phyloP scores from a whole-genome alignment of 2,329 filamentous ascomycete species.

The Mycosphaerella sp. region DNA sequence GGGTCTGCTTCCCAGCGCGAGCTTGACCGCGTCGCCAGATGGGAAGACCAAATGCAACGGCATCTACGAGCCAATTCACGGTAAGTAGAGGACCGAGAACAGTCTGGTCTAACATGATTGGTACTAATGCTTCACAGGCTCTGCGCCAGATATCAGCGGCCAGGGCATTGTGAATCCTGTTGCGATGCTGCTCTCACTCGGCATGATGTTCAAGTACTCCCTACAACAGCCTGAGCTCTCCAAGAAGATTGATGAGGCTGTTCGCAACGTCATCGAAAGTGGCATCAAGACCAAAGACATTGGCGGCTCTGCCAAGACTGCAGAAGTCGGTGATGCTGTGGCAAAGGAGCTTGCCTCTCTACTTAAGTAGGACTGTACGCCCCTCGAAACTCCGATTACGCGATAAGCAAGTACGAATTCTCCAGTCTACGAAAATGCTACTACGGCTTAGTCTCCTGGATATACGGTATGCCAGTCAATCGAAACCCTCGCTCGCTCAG shows the following conservation, averaged over 20 bases:
- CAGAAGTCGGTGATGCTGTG: conserved; percentile 76
- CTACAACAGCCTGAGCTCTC: conserved; percentile 73
- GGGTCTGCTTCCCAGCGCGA: conserved; percentile 81
- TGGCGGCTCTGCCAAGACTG: conserved; percentile 67
- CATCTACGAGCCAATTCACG: conserved; percentile 97
- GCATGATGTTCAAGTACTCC: conserved; percentile 96
- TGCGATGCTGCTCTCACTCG: conserved; percentile 82
- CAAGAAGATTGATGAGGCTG: conserved; percentile 71
- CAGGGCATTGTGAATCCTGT: conserved; percentile 80
- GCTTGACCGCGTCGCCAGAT: conserved; percentile 78
- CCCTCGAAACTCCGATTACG: too few relatives aligned
- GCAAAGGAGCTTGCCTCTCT: conserved; percentile 57
- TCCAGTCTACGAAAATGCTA: too few relatives aligned
- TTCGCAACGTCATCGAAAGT: conserved; percentile 70
- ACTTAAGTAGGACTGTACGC: conserved; percentile 11
- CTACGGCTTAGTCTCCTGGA: too few relatives aligned
- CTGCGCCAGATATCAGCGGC: conserved; percentile 88
- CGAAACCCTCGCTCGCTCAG: conserved; percentile 41
- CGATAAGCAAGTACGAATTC: too few relatives aligned
- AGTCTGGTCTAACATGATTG: too few relatives aligned
- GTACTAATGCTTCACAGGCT: conserved; percentile 46
- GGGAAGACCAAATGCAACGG: conserved; percentile 80
- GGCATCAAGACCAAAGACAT: conserved; percentile 79
- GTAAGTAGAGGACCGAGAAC: conserved; percentile 43
- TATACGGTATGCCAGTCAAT: conserved; percentile 47